These are phyloP conservation scores for Debaryomyces tyrocola DNA, from an alignment of 805 yeast genomes.

Conservation along the genomic window DNA sequence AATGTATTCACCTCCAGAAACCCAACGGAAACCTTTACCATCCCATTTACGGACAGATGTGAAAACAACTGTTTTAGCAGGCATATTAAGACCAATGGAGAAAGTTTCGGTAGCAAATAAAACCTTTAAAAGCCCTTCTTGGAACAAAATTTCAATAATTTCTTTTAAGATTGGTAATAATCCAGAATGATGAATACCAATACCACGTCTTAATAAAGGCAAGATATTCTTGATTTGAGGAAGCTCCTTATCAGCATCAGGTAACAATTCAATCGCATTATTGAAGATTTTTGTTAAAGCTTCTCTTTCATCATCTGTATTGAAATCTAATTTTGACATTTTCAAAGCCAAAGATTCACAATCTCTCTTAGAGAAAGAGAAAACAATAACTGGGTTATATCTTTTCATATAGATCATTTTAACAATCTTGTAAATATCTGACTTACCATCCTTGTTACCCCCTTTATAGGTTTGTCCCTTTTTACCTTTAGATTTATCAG, in stretches of 20 bases:
- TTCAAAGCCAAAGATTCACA: conserved; percentile 93
- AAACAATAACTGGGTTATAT: conserved; percentile 96
- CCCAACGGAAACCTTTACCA: conserved; percentile 97
- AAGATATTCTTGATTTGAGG: conserved; percentile 93
- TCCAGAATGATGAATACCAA: conserved; percentile 98
- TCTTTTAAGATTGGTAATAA: conserved; percentile 89
- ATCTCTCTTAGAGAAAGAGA: conserved; percentile 96
- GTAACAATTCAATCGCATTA: conserved; percentile 84
- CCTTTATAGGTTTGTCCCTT: conserved; percentile 85
- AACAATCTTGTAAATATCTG: conserved; percentile 94
- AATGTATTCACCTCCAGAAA: conserved; percentile 98
- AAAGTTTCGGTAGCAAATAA: conserved; percentile 97
- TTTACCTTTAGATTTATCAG: conserved; percentile 61
- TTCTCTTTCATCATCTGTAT: conserved; percentile 89
- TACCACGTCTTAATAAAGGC: conserved; percentile 89
- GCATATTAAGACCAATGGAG: conserved; percentile 98
- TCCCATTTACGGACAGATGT: conserved; percentile 98
- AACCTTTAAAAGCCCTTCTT: conserved; percentile 93
- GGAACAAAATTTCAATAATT: conserved; percentile 93
- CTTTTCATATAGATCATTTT: conserved; percentile 97
- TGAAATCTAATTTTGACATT: conserved; percentile 94
- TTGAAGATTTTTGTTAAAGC: conserved; percentile 86
- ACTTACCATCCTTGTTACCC: conserved; percentile 69
- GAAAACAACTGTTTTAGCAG: conserved; percentile 97
- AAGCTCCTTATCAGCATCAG: conserved; percentile 86